Evolutionary conservation across 2,329 filamentous ascomycete species (phyloP).

Genomic region (Didymella sp.): DNA sequence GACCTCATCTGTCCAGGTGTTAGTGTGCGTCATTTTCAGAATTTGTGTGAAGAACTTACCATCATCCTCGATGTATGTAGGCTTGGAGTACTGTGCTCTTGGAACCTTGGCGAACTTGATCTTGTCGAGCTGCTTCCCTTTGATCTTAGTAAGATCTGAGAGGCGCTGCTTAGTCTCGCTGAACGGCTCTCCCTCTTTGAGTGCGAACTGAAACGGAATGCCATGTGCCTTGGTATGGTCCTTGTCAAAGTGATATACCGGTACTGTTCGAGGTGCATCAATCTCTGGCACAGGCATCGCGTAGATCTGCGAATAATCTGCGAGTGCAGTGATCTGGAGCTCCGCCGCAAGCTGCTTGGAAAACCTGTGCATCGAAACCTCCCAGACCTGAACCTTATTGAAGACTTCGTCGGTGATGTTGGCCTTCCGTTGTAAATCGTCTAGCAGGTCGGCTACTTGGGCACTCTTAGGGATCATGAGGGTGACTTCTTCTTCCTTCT

Average conservation of each 20-base stretch:
- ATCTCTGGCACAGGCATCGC: slow-evolving; percentile 82
- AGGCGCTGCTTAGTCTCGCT: slow-evolving; percentile 93
- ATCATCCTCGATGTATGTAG: slow-evolving; percentile 78
- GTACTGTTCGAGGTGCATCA: slow-evolving; percentile 70
- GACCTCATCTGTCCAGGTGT: slow-evolving; percentile 52
- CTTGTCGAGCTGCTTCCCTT: slow-evolving; percentile 98
- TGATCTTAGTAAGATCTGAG: slow-evolving; percentile 89
- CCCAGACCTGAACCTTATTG: slow-evolving; percentile 78
- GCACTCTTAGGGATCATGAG: slow-evolving; percentile 88
- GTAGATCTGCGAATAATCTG: slow-evolving; percentile 83
- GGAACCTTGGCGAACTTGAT: slow-evolving; percentile 87
- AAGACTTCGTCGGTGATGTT: slow-evolving; percentile 78
- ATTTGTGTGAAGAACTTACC: slow-evolving; percentile 66
- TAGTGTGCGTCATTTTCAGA: slow-evolving; percentile 1
- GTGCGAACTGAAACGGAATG: slow-evolving; percentile 86
- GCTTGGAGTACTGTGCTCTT: slow-evolving; percentile 74
- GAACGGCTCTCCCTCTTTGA: slow-evolving; percentile 87
- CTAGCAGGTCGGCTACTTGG: slow-evolving; percentile 77
- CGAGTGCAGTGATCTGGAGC: slow-evolving; percentile 78
- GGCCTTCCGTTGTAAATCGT: slow-evolving; percentile 79
- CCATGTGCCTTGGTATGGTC: slow-evolving; percentile 85
- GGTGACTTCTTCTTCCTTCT: slow-evolving; percentile 86
- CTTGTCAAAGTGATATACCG: slow-evolving; percentile 90
- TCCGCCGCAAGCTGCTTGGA: slow-evolving; percentile 77
- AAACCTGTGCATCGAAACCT: slow-evolving; percentile 82